Conservation (phyloP, 345 rosid species). For the Brassica carinata region DNA sequence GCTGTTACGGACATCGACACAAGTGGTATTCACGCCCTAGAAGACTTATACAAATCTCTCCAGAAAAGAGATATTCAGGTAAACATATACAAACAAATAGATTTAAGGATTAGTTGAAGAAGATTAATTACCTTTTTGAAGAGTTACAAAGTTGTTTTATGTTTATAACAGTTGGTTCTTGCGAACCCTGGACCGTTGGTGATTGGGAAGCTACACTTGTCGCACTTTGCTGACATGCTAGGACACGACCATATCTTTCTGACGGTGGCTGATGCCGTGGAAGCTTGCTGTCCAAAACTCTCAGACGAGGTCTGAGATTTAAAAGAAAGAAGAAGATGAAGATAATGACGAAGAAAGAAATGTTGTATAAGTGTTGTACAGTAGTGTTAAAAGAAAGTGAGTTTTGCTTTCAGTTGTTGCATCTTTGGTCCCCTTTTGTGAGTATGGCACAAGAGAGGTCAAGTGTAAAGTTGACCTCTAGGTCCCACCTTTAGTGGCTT, state of each 20-base stretch:
- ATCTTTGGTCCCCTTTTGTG: conserved; percentile 1
- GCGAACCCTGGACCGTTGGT: conserved; percentile 92
- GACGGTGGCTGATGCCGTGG: conserved; percentile 83
- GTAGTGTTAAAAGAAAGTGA: conserved; percentile 21
- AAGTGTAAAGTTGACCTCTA: conserved; percentile 11
- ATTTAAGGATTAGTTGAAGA: background rate
- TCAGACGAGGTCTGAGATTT: conserved; percentile 42
- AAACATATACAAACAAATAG: conserved; percentile 10
- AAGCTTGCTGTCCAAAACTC: conserved; percentile 59
- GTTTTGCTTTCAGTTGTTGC: conserved; percentile 10
- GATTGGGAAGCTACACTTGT: conserved; percentile 77
- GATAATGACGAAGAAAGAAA: conserved; percentile 25
- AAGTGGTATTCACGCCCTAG: conserved; percentile 83
- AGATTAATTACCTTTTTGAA: conserved; percentile 10
- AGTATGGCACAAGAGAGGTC: background rate
- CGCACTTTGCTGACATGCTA: conserved; percentile 48
- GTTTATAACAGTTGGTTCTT: conserved; percentile 56
- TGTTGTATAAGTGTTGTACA: conserved; percentile 33
- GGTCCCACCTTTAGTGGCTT: conserved; percentile 1
- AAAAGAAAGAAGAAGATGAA: background rate
- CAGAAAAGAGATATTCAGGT: conserved; percentile 76
- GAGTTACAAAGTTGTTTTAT: background rate
- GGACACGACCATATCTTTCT: conserved; percentile 73
- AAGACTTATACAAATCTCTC: conserved; percentile 69
- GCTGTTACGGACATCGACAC: conserved; percentile 94